Conservation (phyloP, 768 basidiomycete genomes). For the Serendipita sp. region DNA sequence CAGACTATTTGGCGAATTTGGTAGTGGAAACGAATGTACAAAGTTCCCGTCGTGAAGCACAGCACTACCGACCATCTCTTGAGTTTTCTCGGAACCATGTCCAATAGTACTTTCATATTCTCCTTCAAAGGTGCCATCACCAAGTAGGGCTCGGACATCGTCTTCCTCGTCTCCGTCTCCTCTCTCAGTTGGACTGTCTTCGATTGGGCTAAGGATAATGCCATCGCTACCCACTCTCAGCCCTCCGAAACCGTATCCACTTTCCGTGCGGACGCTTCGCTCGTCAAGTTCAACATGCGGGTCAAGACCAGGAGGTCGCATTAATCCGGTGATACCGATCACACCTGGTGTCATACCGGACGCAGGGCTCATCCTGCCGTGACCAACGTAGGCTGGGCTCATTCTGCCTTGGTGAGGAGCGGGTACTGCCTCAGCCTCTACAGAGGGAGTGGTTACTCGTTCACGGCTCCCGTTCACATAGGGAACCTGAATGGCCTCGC, state of each 20-base stretch:
- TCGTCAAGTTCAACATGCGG: constrained; percentile 1
- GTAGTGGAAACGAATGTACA: too few species aligned
- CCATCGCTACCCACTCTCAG: not conserved
- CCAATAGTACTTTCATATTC: constrained; percentile 1
- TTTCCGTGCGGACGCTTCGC: not conserved
- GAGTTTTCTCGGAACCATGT: not conserved
- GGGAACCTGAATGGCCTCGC: not conserved
- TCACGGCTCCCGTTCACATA: constrained; percentile 4
- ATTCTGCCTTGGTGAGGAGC: not conserved
- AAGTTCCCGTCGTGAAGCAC: too few species aligned
- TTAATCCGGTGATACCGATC: not conserved
- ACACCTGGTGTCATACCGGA: not conserved
- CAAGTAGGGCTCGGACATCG: not conserved
- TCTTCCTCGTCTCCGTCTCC: not conserved
- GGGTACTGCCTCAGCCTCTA: not conserved
- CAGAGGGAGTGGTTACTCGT: not conserved
- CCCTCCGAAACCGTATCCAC: constrained; percentile 2
- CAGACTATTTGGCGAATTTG: too few species aligned
- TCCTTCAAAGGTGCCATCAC: not conserved
- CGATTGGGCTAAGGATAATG: constrained; percentile 5
- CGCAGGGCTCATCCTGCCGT: not conserved
- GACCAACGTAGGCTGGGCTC: not conserved
- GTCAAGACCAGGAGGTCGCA: constrained; percentile 3
- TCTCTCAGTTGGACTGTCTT: not conserved
- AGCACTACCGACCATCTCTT: not conserved